phyloP scores from a whole-genome alignment of 2,329 filamentous ascomycete species.

The Onygenales sp. region DNA sequence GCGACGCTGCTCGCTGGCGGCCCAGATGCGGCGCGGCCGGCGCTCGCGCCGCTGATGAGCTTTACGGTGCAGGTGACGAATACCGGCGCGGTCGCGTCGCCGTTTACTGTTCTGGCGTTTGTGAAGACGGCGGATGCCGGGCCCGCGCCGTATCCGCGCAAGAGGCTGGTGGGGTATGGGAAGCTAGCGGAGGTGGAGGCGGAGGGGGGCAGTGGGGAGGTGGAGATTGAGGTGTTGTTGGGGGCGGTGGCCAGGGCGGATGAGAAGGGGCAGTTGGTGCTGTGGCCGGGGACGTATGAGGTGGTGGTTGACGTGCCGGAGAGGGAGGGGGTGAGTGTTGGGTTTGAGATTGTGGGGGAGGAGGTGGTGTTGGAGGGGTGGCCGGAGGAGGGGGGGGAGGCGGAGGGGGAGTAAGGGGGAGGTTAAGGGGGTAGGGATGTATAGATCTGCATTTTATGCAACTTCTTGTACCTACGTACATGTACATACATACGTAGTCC shows the following conservation, averaged over 20 bases:
- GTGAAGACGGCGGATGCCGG: constrained; percentile 19
- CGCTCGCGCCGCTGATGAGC: constrained; percentile 20
- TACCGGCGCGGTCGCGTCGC: constrained; percentile 21
- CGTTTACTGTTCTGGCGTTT: constrained; percentile 27
- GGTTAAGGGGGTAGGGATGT: background rate
- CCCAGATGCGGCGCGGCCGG: constrained; percentile 12
- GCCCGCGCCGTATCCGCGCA: constrained; percentile 25
- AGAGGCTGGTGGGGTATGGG: constrained; percentile 23
- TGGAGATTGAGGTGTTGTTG: constrained; percentile 20
- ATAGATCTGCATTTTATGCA: background rate
- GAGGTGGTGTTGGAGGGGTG: constrained; percentile 16
- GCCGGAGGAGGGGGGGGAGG: constrained; percentile 8
- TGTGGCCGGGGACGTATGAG: constrained; percentile 26
- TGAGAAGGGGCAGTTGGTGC: constrained; percentile 20
- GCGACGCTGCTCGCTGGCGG: constrained; percentile 1
- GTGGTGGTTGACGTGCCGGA: constrained; percentile 22
- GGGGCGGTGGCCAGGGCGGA: constrained; percentile 22
- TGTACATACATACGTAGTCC: too few species aligned
- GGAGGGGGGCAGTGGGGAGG: constrained; percentile 12
- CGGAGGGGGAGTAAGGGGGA: background rate
- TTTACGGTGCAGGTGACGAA: constrained; percentile 22
- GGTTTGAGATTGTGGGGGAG: constrained; percentile 15
- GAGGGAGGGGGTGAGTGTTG: constrained; percentile 8
- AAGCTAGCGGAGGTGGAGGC: constrained; percentile 14
- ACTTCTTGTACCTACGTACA: background rate